Conservation (phyloP, 305 asterid species). For the Fraxinus greggii region DNA sequence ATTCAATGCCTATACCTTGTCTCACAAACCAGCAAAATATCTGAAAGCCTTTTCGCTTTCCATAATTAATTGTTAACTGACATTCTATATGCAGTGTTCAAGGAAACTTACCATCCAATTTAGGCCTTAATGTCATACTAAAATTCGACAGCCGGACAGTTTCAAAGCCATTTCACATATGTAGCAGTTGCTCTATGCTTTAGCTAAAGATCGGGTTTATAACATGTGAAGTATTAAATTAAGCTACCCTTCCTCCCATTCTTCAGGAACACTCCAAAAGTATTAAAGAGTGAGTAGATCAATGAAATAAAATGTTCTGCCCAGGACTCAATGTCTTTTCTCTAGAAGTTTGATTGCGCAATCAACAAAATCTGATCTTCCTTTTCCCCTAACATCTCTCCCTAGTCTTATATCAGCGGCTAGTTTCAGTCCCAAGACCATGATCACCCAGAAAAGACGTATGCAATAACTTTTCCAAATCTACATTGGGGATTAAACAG, state of each 20-base stretch:
- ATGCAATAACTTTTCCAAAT: neutral
- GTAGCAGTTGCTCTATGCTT: neutral
- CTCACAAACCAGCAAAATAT: neutral
- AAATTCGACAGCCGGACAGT: constrained; percentile 1
- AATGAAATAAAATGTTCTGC: neutral
- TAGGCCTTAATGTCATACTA: neutral
- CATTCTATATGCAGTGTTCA: neutral
- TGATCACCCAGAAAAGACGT: neutral
- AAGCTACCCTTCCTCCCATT: neutral
- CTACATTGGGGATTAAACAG: neutral
- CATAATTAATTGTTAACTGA: neutral
- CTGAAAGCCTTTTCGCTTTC: neutral
- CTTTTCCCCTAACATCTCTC: neutral
- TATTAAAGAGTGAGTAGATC: neutral
- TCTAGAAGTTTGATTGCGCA: neutral
- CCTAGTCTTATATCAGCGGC: neutral
- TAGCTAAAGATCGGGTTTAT: neutral
- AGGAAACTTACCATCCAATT: constrained; percentile 1
- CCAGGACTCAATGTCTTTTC: neutral
- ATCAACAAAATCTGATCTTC: neutral
- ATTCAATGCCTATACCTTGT: neutral
- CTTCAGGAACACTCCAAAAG: neutral
- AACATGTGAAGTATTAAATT: neutral
- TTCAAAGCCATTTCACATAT: neutral
- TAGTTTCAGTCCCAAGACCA: neutral